Evolutionary conservation across 805 yeast genomes (phyloP), one percentile per base, ranked within the genome.

Genomic region (Wickerhamomyces pijperi): DNA sequence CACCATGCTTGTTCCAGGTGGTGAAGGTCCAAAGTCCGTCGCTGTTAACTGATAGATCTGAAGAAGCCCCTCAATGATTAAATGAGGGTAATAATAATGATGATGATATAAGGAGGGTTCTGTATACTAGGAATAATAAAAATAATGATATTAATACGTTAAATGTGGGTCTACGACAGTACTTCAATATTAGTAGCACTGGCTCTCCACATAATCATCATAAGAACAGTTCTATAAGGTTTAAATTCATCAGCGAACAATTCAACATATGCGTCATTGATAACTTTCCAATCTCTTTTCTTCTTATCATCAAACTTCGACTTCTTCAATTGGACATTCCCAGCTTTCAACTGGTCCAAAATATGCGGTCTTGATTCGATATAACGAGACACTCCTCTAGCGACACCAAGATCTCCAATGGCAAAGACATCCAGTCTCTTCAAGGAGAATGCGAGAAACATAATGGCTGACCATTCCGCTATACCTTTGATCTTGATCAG

Each of bases 391-490:
- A 79, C 72, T 0, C 97, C 97, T 45, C 94, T 64, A 25, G 88
- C 86, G 2, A 88, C 72, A 1, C 96, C 97, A 36, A 88, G 60
- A 59, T 88, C 97, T 16, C 78, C 84, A 5, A 72, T 62, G 5
- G 92, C 80, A 55, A 85, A 85, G 0, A 84, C 74, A 54, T 88
- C 78, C 53, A 73, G 53, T 41, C 83, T 68, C 19, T 68, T 69
- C 35, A 87, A 60, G 1, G 82, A 81, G 53, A 85, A 85, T 18
- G 80, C 52, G 15, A 83, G 59, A 57, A 86, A 88, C 95, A 88
- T 88, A 39, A 81, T 82, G 0, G 92, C 88, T 4, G 87, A 75
- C 97, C 97, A 88, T 2, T 69, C 68, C 0, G 92, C 94, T 15
- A 83, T 70, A 0, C 94, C 94, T 50, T 82, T 81, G 44, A 82